These are phyloP conservation scores for Linnemannia elongata DNA, from an alignment of 192 early-diverging fungal species.

Conservation along the genomic window DNA sequence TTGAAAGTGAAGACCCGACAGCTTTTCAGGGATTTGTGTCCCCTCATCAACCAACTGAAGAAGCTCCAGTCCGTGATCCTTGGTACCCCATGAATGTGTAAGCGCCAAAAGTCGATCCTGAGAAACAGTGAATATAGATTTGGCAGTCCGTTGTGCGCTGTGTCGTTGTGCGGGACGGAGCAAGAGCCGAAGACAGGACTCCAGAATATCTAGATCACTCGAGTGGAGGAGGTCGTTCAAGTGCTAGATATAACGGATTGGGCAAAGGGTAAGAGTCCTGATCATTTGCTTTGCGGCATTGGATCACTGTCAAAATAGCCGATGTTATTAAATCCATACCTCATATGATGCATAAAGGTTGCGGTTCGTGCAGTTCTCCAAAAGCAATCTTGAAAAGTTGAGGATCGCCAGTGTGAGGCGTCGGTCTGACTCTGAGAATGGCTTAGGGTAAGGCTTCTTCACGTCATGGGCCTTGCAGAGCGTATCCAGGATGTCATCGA, in stretches of 20 bases:
- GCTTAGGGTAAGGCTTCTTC: conserved; percentile 70
- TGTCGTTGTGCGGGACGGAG: conserved; percentile 91
- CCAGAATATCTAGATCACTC: conserved; percentile 83
- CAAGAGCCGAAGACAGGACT: conserved; percentile 82
- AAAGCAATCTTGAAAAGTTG: conserved; percentile 81
- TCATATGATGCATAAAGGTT: conserved; percentile 94
- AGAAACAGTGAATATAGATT: conserved; percentile 66
- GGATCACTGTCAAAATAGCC: background rate
- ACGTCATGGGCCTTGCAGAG: conserved; percentile 75
- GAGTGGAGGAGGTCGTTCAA: conserved; percentile 83
- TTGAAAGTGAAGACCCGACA: conserved; percentile 65
- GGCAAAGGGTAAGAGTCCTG: background rate
- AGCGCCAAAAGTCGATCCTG: conserved; percentile 71
- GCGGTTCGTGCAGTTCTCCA: conserved; percentile 96
- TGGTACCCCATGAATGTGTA: conserved; percentile 74
- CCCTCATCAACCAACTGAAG: conserved; percentile 58
- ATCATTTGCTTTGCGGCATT: background rate
- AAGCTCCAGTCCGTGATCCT: conserved; percentile 64
- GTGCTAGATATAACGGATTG: conserved; percentile 66
- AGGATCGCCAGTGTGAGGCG: conserved; percentile 75
- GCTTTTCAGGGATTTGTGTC: conserved; percentile 54
- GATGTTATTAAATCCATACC: conserved; percentile 60
- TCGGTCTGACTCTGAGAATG: conserved; percentile 70
- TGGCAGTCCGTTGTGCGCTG: conserved; percentile 80
- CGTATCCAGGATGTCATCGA: conserved; percentile 84